phyloP scores from a whole-genome alignment of 352 stramenopile species.

The Phytophthora fragariae region DNA sequence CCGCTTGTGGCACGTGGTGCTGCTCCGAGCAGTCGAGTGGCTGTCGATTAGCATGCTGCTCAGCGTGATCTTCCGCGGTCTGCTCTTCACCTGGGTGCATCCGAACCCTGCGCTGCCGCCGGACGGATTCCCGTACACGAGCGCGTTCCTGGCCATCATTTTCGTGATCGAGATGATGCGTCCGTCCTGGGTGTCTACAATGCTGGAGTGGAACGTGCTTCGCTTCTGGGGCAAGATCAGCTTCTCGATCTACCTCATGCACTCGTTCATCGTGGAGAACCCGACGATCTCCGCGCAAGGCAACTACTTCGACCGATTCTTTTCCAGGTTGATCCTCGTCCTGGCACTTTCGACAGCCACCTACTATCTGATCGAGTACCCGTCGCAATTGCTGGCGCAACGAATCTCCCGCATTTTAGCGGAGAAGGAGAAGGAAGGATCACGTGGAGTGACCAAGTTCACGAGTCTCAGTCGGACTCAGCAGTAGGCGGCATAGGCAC shows the following conservation, averaged over 20 bases:
- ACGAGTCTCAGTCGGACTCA: conserved; percentile 12
- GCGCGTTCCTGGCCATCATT: conserved; percentile 31
- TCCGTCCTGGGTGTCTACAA: conserved; percentile 29
- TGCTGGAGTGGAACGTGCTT: conserved; percentile 35
- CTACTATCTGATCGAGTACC: conserved; percentile 56
- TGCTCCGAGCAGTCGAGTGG: conserved; percentile 34
- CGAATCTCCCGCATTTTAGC: conserved; percentile 22
- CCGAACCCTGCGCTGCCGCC: conserved; percentile 26
- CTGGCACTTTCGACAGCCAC: conserved; percentile 35
- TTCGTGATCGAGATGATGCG: conserved; percentile 35
- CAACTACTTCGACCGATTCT: conserved; percentile 48
- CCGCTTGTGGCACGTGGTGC: conserved; percentile 17
- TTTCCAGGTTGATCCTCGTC: conserved; percentile 40
- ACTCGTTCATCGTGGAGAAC: conserved; percentile 34
- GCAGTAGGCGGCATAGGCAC: not conserved
- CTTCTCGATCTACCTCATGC: conserved; percentile 38
- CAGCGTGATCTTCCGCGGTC: conserved; percentile 33
- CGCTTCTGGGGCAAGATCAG: conserved; percentile 39
- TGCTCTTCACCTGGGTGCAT: conserved; percentile 36
- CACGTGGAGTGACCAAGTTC: not conserved
- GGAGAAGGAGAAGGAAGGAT: conserved; percentile 19
- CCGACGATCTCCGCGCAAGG: conserved; percentile 8
- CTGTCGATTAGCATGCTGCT: conserved; percentile 35
- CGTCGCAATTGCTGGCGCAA: conserved; percentile 46
- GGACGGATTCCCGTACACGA: conserved; percentile 31